These are phyloP conservation scores for Polyplosphaeria fusca DNA, from an alignment of 495 filamentous ascomycete genomes.

Conservation along the genomic window DNA sequence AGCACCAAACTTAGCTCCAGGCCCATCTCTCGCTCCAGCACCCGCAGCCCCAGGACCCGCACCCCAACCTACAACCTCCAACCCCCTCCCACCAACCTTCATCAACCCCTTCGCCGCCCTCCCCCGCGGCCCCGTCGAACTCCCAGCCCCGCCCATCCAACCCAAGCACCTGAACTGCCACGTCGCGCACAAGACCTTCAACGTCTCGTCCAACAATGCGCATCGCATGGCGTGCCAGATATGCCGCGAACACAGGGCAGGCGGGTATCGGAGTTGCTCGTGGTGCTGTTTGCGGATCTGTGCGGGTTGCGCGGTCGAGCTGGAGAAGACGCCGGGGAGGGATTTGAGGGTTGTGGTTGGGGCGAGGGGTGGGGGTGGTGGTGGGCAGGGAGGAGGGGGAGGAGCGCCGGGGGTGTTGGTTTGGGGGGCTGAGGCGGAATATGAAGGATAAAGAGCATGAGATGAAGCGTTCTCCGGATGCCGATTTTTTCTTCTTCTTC, in stretches of 20 bases:
- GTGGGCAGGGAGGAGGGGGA: not conserved
- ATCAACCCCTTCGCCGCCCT: not conserved
- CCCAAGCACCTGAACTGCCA: slow-evolving; percentile 17
- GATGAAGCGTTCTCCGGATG: too few species aligned
- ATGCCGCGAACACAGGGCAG: not conserved
- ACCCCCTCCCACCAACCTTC: not conserved
- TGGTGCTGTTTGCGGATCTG: slow-evolving; percentile 22
- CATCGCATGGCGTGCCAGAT: slow-evolving; percentile 15
- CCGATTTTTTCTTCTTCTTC: too few species aligned
- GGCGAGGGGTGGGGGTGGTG: not conserved
- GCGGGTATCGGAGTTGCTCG: slow-evolving; percentile 4
- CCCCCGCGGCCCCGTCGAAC: not conserved
- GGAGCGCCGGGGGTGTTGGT: slow-evolving; percentile 9
- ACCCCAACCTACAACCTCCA: not conserved
- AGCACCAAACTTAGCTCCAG: not conserved
- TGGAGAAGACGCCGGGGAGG: slow-evolving; percentile 7
- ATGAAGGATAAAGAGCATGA: slow-evolving; percentile 1
- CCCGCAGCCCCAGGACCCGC: not conserved
- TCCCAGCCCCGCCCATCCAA: slow-evolving; percentile 10
- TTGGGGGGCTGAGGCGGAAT: slow-evolving; percentile 13
- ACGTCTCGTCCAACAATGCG: not conserved
- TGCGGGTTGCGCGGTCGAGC: not conserved
- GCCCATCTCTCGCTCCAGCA: not conserved
- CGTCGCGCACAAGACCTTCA: slow-evolving; percentile 3
- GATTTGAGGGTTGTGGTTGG: slow-evolving; percentile 7